Conservation (phyloP, 768 basidiomycete genomes). For the Gymnopilus dilepis region DNA sequence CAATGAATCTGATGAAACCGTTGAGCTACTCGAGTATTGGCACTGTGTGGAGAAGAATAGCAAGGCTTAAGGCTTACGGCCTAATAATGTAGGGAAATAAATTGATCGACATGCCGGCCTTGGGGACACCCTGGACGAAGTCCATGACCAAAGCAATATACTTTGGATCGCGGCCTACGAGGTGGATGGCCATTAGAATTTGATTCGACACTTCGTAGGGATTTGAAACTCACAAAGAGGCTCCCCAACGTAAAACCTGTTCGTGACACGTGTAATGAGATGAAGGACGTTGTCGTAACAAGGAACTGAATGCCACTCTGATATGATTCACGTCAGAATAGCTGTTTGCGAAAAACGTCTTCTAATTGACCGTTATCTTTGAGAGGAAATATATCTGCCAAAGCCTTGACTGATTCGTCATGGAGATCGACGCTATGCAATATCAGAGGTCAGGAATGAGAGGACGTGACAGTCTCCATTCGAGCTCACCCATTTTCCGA, state of each 20-base stretch:
- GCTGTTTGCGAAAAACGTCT: not conserved
- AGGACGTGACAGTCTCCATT: not conserved
- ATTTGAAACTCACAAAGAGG: not conserved
- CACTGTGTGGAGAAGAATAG: not conserved
- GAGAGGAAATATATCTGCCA: not conserved
- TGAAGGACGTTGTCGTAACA: slow-evolving; percentile 1
- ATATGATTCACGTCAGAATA: not conserved
- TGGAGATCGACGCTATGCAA: not conserved
- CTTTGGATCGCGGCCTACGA: not conserved
- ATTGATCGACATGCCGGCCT: slow-evolving; percentile 7
- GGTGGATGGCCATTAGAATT: not conserved
- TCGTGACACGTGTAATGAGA: not conserved
- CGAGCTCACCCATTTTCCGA: not conserved
- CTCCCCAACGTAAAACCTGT: slow-evolving; percentile 4
- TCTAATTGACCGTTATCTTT: not conserved
- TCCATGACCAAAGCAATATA: slow-evolving; percentile 6
- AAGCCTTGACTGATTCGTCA: not conserved
- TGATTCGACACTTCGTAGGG: too few relatives aligned
- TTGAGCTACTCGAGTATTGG: too few relatives aligned
- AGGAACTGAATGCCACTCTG: slow-evolving; percentile 1
- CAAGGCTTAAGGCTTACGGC: not conserved
- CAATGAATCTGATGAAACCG: not conserved
- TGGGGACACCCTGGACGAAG: not conserved
- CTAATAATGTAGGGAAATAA: not conserved
- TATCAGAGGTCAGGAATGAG: not conserved